Evolutionary conservation across 1,284 basidiomycete genomes (phyloP).

Genomic region (Ceratobasidium sp.): DNA sequence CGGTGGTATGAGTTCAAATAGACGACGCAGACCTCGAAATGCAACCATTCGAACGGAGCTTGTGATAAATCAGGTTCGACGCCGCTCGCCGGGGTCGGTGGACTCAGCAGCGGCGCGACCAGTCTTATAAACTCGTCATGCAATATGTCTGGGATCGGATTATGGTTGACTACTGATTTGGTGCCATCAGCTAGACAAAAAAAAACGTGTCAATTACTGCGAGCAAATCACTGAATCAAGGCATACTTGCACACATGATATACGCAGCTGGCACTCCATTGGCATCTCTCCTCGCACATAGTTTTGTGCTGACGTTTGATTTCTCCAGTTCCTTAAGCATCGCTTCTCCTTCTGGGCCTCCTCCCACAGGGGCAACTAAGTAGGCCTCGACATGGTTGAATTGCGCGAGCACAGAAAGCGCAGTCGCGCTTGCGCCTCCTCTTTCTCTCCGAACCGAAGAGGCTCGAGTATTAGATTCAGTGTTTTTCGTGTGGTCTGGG

Average conservation of each 20-base stretch:
- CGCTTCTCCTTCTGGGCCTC: slow-evolving; percentile 68
- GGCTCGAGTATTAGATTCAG: slow-evolving; percentile 61
- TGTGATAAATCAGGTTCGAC: slow-evolving; percentile 27
- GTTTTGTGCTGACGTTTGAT: slow-evolving; percentile 70
- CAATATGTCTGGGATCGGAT: slow-evolving; percentile 79
- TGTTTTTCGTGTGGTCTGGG: slow-evolving; percentile 56
- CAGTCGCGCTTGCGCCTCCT: slow-evolving; percentile 72
- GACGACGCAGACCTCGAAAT: slow-evolving; percentile 72
- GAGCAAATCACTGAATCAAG: no score
- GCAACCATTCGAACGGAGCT: slow-evolving; percentile 80
- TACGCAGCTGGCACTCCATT: slow-evolving; percentile 79
- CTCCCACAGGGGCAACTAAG: slow-evolving; percentile 74
- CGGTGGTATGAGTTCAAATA: slow-evolving; percentile 63
- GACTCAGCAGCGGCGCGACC: slow-evolving; percentile 68
- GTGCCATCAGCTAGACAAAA: slow-evolving; percentile 59
- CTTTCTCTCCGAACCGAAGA: slow-evolving; percentile 68
- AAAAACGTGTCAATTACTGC: slow-evolving; percentile 3
- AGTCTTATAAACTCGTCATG: slow-evolving; percentile 82
- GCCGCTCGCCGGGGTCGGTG: slow-evolving; percentile 10
- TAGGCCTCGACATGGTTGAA: slow-evolving; percentile 67
- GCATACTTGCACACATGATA: slow-evolving; percentile 55
- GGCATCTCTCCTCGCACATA: slow-evolving; percentile 73
- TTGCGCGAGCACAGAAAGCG: slow-evolving; percentile 74
- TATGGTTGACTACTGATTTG: slow-evolving; percentile 74
- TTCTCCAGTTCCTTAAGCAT: slow-evolving; percentile 68